Evolutionary conservation across 768 basidiomycete species (phyloP).

Genomic region (Cystobasidiopsis lactophilus): DNA sequence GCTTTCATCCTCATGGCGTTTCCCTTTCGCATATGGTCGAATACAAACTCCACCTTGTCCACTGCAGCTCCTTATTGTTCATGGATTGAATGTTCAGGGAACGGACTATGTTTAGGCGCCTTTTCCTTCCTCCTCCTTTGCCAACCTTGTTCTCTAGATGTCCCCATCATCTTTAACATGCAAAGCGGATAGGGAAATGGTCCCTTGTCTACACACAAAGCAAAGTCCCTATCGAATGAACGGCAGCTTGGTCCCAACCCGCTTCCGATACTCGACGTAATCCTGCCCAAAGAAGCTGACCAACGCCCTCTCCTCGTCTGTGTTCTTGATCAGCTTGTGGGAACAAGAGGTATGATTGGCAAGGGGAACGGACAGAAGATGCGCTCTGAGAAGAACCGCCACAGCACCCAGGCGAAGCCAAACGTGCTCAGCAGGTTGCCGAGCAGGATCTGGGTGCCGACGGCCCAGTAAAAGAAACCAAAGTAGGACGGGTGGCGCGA

Average conservation of each 20-base stretch:
- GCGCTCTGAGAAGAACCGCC: slow-evolving; percentile 65
- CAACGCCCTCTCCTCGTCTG: slow-evolving; percentile 66
- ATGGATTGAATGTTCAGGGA: too few relatives aligned
- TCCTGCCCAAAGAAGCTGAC: slow-evolving; percentile 74
- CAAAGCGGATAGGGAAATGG: too few relatives aligned
- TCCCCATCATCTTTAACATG: too few relatives aligned
- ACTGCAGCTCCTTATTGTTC: too few relatives aligned
- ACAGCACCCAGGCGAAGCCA: slow-evolving; percentile 44
- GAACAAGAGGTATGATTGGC: neutral
- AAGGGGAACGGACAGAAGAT: slow-evolving; percentile 41
- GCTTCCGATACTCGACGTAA: slow-evolving; percentile 50
- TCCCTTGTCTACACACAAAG: too few relatives aligned
- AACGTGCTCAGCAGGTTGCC: slow-evolving; percentile 61
- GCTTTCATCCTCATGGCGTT: too few relatives aligned
- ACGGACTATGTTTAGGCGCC: too few relatives aligned
- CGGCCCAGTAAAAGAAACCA: slow-evolving; percentile 94
- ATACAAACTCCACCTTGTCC: too few relatives aligned
- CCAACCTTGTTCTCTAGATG: too few relatives aligned
- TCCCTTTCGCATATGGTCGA: too few relatives aligned
- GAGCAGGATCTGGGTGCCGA: slow-evolving; percentile 76
- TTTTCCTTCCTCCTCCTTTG: too few relatives aligned
- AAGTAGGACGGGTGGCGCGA: slow-evolving; percentile 82
- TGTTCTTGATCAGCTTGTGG: neutral
- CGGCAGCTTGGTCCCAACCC: slow-evolving; percentile 72
- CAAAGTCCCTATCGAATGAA: slow-evolving; percentile 49